Evolutionary conservation across 2,329 filamentous ascomycete genomes (phyloP).

Genomic region (Alternaria hordeiaustralica): DNA sequence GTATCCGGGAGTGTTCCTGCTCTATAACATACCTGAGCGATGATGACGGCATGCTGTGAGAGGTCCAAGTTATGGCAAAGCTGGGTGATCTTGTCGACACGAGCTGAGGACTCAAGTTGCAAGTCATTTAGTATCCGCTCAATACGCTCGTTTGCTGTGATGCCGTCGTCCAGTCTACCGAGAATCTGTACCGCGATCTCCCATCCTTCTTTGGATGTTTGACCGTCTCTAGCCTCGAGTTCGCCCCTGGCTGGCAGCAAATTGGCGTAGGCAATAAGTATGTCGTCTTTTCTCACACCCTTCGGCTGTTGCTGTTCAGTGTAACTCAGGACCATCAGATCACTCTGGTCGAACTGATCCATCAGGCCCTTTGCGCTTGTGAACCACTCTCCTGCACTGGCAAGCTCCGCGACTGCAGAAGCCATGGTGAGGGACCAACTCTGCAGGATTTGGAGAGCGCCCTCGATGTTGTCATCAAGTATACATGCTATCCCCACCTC

Average conservation of each 20-base stretch:
- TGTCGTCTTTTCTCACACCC: constrained; percentile 75
- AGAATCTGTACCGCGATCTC: constrained; percentile 85
- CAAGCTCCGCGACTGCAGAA: constrained; percentile 80
- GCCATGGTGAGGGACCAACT: constrained; percentile 82
- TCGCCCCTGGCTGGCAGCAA: constrained; percentile 61
- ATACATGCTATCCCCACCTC: constrained; percentile 83
- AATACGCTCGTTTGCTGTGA: constrained; percentile 75
- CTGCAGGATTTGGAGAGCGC: constrained; percentile 74
- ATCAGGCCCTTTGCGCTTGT: constrained; percentile 61
- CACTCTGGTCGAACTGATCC: constrained; percentile 78
- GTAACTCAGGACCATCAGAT: constrained; percentile 81
- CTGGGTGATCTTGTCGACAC: constrained; percentile 81
- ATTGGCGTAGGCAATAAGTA: constrained; percentile 77
- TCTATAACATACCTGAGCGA: constrained; percentile 73
- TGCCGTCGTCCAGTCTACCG: constrained; percentile 77
- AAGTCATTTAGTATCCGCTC: constrained; percentile 75
- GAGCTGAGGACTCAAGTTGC: constrained; percentile 71
- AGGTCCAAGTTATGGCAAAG: constrained; percentile 81
- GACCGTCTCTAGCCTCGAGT: constrained; percentile 36
- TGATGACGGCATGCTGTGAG: constrained; percentile 76
- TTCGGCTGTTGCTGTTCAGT: constrained; percentile 36
- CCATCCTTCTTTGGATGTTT: constrained; percentile 71
- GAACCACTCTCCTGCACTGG: constrained; percentile 83
- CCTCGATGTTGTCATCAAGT: constrained; percentile 82
- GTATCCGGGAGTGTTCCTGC: too few relatives aligned